phyloP scores from a whole-genome alignment of 2,329 filamentous ascomycete genomes.

The Davidsoniella neocaledoniae region DNA sequence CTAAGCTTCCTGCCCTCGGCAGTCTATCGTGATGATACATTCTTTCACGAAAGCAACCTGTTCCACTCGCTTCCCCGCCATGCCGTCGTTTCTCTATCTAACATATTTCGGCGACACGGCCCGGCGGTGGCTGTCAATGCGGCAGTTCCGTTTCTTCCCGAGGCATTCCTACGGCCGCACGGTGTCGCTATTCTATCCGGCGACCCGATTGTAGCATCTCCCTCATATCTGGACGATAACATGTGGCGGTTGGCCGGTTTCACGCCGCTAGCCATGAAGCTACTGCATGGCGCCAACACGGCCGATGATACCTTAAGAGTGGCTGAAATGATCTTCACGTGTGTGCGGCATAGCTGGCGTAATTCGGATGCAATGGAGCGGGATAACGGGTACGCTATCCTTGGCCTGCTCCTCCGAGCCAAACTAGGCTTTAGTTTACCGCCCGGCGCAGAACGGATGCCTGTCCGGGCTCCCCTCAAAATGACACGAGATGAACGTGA shows the following conservation, averaged over 20 bases:
- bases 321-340: constrained; percentile 69
- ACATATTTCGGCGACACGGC: constrained; percentile 54
- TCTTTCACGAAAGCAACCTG: constrained; percentile 59
- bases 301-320: constrained; percentile 57
- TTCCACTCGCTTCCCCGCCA: constrained; percentile 59
- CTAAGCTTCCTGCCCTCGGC: constrained; percentile 70
- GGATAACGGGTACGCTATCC: constrained; percentile 80
- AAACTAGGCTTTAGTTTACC: constrained; percentile 43
- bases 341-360: constrained; percentile 81
- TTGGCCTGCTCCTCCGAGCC: constrained; percentile 67
- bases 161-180: constrained; percentile 65
- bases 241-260: constrained; percentile 90
- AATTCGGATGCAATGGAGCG: constrained; percentile 98
- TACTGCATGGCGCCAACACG: constrained; percentile 61
- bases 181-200: constrained; percentile 73
- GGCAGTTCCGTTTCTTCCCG: constrained; percentile 71
- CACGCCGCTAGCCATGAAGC: constrained; percentile 64
- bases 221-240: constrained; percentile 77
- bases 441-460: not conserved
- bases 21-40: constrained; percentile 66
- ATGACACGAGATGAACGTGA: constrained; percentile 38
- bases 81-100: constrained; percentile 49
- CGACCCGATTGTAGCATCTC: constrained; percentile 62
- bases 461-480: constrained; percentile 17
- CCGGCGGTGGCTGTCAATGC: constrained; percentile 76